A percentile compares a stretch with the other conserved stretches of the same genome.
Conservation (phyloP, 495 filamentous ascomycete species). For the Annulohypoxylon stygium region DNA sequence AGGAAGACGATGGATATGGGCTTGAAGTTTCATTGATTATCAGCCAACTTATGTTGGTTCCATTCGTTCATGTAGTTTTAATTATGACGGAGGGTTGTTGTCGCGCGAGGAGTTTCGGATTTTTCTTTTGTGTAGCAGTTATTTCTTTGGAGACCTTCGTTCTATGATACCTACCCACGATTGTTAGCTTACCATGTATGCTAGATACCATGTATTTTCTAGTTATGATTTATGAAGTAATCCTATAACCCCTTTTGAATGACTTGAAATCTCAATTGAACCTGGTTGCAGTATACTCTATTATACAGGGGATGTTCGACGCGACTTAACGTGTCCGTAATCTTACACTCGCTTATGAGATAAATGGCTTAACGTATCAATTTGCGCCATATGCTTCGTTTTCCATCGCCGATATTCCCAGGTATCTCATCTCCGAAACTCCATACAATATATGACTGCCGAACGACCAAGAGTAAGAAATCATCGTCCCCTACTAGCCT, state of each 20-base stretch:
- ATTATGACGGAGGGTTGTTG: conserved; percentile 13
- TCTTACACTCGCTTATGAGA: background rate
- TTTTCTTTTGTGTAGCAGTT: background rate
- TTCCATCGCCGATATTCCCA: conserved; percentile 2
- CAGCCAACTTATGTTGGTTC: background rate
- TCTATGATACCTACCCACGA: conserved; percentile 4
- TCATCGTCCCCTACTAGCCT: conserved; percentile 49
- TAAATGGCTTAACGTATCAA: conserved; percentile 20
- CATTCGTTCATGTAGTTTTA: background rate
- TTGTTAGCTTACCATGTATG: background rate
- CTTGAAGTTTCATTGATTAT: background rate
- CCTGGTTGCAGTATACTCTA: background rate
- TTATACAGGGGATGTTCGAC: background rate
- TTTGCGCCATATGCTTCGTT: conserved; percentile 31
- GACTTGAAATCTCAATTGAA: background rate
- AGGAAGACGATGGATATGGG: background rate
- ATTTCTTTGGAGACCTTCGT: background rate
- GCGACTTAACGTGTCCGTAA: background rate
- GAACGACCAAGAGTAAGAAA: conserved; percentile 45
- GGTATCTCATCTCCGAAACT: conserved; percentile 46
- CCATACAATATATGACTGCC: conserved; percentile 45
- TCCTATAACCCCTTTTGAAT: too few species aligned
- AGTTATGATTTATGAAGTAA: background rate
- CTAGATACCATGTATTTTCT: conserved; percentile 6
- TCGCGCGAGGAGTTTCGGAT: background rate